phyloP scores from a whole-genome alignment of 2,329 filamentous ascomycete species.

The Aspergillus ochraceus region DNA sequence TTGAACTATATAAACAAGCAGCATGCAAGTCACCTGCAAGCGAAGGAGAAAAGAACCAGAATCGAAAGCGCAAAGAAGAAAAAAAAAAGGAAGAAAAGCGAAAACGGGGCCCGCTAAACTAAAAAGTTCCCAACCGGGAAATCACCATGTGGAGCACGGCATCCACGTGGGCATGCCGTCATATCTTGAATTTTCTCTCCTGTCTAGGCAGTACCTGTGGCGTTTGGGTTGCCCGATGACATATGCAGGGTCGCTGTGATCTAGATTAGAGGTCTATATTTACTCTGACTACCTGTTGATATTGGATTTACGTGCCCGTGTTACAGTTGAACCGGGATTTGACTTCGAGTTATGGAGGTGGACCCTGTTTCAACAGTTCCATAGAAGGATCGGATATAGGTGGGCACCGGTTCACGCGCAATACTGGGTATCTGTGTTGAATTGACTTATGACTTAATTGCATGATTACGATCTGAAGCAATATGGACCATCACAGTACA shows the following conservation, averaged over 20 bases:
- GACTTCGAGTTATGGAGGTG: background rate
- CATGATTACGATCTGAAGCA: too few relatives aligned
- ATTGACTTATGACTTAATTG: too few relatives aligned
- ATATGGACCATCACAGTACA: too few relatives aligned
- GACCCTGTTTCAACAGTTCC: too few relatives aligned
- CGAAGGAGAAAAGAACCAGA: background rate
- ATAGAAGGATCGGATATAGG: too few relatives aligned
- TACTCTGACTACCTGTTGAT: too few relatives aligned
- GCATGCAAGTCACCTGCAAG: background rate
- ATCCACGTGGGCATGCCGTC: slow-evolving; percentile 4
- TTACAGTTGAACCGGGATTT: background rate
- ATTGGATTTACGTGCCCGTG: background rate
- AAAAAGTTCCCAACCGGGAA: background rate
- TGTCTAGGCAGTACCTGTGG: background rate
- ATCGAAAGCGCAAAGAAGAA: background rate
- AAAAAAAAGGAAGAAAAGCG: slow-evolving; percentile 4
- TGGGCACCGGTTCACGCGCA: too few relatives aligned
- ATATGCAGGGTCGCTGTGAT: too few relatives aligned
- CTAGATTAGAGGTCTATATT: too few relatives aligned
- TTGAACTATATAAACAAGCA: background rate
- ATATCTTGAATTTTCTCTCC: background rate
- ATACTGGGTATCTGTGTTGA: too few relatives aligned
- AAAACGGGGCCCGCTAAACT: background rate
- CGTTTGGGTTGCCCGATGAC: too few relatives aligned
- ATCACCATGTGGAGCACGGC: background rate